Conservation (phyloP, 441 rosid species). For the Viola pubescens region DNA sequence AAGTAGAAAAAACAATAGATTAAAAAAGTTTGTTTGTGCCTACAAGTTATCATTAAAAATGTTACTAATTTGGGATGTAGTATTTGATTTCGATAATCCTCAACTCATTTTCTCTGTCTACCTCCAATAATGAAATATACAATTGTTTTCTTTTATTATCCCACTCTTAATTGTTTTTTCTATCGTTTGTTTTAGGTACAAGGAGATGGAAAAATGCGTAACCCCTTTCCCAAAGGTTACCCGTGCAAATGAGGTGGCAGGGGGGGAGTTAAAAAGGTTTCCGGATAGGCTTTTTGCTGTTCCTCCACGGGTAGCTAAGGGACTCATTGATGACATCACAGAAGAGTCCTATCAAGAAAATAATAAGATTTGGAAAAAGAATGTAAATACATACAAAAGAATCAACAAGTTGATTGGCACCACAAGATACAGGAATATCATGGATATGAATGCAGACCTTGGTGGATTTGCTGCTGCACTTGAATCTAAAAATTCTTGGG, state of each 20-base stretch:
- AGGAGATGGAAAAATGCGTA: conserved; percentile 55
- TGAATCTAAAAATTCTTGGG: conserved; percentile 89
- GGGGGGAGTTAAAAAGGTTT: conserved; percentile 72
- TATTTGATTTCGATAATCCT: too few relatives aligned
- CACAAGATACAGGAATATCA: conserved; percentile 68
- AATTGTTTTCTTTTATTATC: neutral
- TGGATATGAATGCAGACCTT: conserved; percentile 95
- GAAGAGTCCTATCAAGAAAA: conserved; percentile 58
- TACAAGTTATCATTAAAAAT: too few relatives aligned
- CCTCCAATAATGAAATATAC: too few relatives aligned
- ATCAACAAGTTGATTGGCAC: conserved; percentile 68
- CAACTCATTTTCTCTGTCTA: too few relatives aligned
- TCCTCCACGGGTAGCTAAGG: conserved; percentile 65
- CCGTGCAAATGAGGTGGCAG: conserved; percentile 58
- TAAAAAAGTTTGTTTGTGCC: too few relatives aligned
- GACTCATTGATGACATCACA: conserved; percentile 48
- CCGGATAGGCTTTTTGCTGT: conserved; percentile 75
- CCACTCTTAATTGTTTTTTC: conserved; percentile 7
- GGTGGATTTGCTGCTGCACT: conserved; percentile 95
- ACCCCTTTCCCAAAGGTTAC: conserved; percentile 67
- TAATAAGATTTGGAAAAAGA: conserved; percentile 71
- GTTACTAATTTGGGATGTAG: too few relatives aligned
- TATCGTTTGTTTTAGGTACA: conserved; percentile 44
- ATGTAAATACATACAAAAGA: conserved; percentile 53
- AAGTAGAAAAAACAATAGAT: too few relatives aligned